Evolutionary conservation across 441 rosid species (phyloP), one percentile per base, ranked within the genome.

Genomic region (Dalechampia spathulata): DNA sequence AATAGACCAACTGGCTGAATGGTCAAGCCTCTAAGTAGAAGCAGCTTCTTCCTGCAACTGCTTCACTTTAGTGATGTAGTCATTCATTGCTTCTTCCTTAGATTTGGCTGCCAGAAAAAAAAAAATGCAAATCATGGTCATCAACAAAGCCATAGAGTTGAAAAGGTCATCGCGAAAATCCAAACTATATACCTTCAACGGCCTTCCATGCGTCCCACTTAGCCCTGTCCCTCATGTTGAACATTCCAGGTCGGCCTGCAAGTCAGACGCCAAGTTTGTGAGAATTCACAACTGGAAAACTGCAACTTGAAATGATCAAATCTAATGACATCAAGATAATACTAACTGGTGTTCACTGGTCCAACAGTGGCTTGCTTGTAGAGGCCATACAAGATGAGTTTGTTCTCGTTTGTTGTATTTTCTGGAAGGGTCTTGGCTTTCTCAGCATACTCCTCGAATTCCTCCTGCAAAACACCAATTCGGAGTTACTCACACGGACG

Each of bases 121-220:
- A 3, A 3, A 30, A 30, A 30, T 8, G 34, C 8, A 3, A 3
- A 30, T 30, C 8, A 30, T 8, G 8, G 34, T 30, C 8, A 30
- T 30, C n/a, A n/a, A n/a, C n/a, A n/a, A n/a, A n/a, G n/a, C n/a
- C n/a, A n/a, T n/a, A n/a, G n/a, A n/a, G n/a, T n/a, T n/a, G n/a
- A n/a, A n/a, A n/a, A n/a, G n/a, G n/a, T n/a, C n/a, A 30, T 30
- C 34, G 4, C 34, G 8, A 4, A 30, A 30, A 30, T 30, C 28
- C 20, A 6, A 36, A 20, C 39, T 17, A 36, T 39, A 19, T 61
- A 88, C 98, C 86, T 83, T 92, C 92, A 66, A 81, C 91, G 41
- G 83, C 79, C 80, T 92, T 92, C 98, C 96, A 92, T 17, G 98
- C 95, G 68, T 92, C 96, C 98, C 98, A 92, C 76, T 92, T 92